Evolutionary conservation across 2,329 filamentous ascomycete genomes (phyloP), one percentile per base, ranked within the genome.

Genomic region (Ophiocordyceps camponoti-floridani): DNA sequence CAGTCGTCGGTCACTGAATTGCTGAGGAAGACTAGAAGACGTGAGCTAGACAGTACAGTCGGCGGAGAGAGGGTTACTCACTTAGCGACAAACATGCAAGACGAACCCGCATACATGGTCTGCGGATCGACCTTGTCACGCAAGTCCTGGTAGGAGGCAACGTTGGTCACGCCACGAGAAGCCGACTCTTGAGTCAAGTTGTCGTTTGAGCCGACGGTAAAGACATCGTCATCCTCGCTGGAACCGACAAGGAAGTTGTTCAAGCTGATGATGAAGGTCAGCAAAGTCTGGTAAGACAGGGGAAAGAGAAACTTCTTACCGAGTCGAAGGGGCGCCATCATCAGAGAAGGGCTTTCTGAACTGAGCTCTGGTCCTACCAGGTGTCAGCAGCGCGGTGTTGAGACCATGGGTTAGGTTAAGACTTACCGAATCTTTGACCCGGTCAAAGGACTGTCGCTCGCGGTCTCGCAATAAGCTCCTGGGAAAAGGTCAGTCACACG

Each of bases 41-140:
- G 27, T 42, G 7, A 42, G 27, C 12, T 31, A 9, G 2, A 4
- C 6, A 16, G 31, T 6, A 12, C 28, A 18, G 38, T 40, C 12
- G 42, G 40, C 9, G n/a, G 6, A 14, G 14, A 33, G n/a, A 38
- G 42, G 23, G 12, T 12, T 63, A 64, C 72, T 64, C 66, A 80
- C 77, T 81, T 81, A 30, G 77, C 77, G 35, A 79, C 75, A 51
- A 81, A 81, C 33, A 80, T 66, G 52, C 77, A 80, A 37, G 72
- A 70, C 8, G 66, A 67, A 0, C 73, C 64, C 0, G 73, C 68
- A 44, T 72, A 74, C 33, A 68, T 58, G 1, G 59, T 59, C 52
- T 77, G 73, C 4, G 72, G 68, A 51, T 75, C 70, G 3, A 67
- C 56, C 28, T 44, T 49, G 27, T 44, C 40, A 19, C 46, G 40